Conservation (phyloP, 2,329 filamentous ascomycete genomes). For the Chalaropsis thielavioides region DNA sequence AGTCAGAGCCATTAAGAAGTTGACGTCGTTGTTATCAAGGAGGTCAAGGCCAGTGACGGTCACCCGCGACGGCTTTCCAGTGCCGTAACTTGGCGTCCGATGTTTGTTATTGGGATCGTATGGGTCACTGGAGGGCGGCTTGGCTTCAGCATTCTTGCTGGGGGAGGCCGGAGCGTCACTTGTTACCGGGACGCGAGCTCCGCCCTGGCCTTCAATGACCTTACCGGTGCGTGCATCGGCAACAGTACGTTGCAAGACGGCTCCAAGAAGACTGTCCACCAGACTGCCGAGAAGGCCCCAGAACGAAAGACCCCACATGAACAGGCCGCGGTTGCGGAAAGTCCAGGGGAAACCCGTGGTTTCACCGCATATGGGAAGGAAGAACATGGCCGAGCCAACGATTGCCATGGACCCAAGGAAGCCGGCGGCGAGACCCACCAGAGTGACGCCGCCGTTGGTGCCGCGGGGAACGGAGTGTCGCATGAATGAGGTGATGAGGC, state of each 20-base stretch:
- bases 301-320: slow-evolving; percentile 45
- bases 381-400: slow-evolving; percentile 45
- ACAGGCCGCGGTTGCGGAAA: slow-evolving; percentile 29
- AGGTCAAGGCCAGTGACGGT: slow-evolving; percentile 56
- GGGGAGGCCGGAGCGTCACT: slow-evolving; percentile 20
- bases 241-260: slow-evolving; percentile 71
- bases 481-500: slow-evolving; percentile 68
- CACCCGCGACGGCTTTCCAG: slow-evolving; percentile 44
- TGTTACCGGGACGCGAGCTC: slow-evolving; percentile 41
- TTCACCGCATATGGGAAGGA: slow-evolving; percentile 54
- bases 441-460: slow-evolving; percentile 84
- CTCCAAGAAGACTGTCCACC: slow-evolving; percentile 77
- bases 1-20: slow-evolving; percentile 71
- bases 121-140: slow-evolving; percentile 27
- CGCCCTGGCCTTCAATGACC: slow-evolving; percentile 76
- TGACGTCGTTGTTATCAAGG: slow-evolving; percentile 91
- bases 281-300: slow-evolving; percentile 71
- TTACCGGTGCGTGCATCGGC: slow-evolving; percentile 71
- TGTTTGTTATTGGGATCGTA: slow-evolving; percentile 38
- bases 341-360: slow-evolving; percentile 38
- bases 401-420: slow-evolving; percentile 60
- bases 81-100: slow-evolving; percentile 38
- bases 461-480: slow-evolving; percentile 71
- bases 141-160: slow-evolving; percentile 22
- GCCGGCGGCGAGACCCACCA: slow-evolving; percentile 58